A percentile compares a stretch with the other conserved stretches of the same genome.
phyloP scores from a whole-genome alignment of 495 filamentous ascomycete species.

The Hypoxylon subgilvum region DNA sequence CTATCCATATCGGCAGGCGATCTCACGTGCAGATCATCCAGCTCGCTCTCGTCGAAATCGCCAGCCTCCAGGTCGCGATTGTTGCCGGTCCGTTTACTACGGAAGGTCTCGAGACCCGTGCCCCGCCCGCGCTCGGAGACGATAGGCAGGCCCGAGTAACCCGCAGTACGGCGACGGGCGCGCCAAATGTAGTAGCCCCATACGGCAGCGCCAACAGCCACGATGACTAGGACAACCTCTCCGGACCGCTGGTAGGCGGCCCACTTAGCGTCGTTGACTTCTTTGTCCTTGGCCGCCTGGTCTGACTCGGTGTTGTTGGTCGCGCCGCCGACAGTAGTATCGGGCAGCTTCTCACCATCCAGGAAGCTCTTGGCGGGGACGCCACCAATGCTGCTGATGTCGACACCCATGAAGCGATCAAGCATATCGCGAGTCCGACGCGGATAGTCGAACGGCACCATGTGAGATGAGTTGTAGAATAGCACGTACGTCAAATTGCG shows the following conservation, averaged over 20 bases:
- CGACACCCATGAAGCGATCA: conserved; percentile 92
- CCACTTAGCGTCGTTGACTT: conserved; percentile 86
- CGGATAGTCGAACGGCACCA: conserved; percentile 95
- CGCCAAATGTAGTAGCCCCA: conserved; percentile 92
- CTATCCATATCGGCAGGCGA: conserved; percentile 51
- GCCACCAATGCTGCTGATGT: conserved; percentile 90
- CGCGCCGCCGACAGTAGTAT: conserved; percentile 81
- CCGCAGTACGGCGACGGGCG: conserved; percentile 63
- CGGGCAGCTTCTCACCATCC: conserved; percentile 85
- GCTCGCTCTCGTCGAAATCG: conserved; percentile 88
- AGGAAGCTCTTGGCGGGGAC: conserved; percentile 81
- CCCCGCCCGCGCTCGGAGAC: conserved; percentile 27
- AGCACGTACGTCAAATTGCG: conserved; percentile 94
- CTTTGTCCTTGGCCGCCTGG: conserved; percentile 70
- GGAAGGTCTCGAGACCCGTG: conserved; percentile 55
- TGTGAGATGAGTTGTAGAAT: conserved; percentile 94
- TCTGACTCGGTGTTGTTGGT: conserved; percentile 78
- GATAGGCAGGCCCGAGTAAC: conserved; percentile 59
- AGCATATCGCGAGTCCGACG: conserved; percentile 93
- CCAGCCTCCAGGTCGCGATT: conserved; percentile 74
- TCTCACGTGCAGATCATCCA: conserved; percentile 72
- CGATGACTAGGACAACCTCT: conserved; percentile 85
- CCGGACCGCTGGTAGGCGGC: conserved; percentile 90
- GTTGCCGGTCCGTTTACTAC: conserved; percentile 50
- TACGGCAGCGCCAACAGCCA: conserved; percentile 73